Conservation (phyloP, 768 basidiomycete species). For the Boletus huronensis region DNA sequence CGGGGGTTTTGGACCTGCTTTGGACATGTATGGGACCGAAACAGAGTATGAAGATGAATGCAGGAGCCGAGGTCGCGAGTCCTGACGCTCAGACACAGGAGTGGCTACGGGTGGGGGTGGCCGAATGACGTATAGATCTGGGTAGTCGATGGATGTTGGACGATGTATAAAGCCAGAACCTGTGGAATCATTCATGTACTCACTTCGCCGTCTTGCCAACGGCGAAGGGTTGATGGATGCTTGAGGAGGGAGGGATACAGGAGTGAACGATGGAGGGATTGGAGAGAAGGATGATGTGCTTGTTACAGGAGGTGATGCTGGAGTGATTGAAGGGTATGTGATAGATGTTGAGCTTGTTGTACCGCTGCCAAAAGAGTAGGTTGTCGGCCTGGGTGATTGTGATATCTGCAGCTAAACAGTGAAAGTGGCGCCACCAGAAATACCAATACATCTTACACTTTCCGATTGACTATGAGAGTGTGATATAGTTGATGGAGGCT, state of each 20-base stretch:
- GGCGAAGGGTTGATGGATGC: constrained; percentile 82
- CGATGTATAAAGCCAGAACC: constrained; percentile 45
- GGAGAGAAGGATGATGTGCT: constrained; percentile 39
- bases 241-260: constrained; percentile 68
- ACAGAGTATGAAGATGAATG: constrained; percentile 36
- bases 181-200: constrained; percentile 77
- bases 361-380: constrained; percentile 38
- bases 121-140: constrained; percentile 65
- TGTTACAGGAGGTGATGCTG: constrained; percentile 36
- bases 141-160: constrained; percentile 69
- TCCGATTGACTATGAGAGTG: constrained; percentile 47
- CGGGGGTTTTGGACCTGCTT: constrained; percentile 52
- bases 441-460: constrained; percentile 37
- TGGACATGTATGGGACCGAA: constrained; percentile 17
- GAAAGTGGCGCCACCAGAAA: constrained; percentile 10
- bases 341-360: constrained; percentile 40
- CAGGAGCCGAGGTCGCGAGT: constrained; percentile 57
- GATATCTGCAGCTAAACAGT: constrained; percentile 30
- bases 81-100: constrained; percentile 69
- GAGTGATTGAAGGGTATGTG: constrained; percentile 49
- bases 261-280: constrained; percentile 36
- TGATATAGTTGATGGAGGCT: constrained; percentile 44
- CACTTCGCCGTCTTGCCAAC: constrained; percentile 66
- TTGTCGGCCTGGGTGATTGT: constrained; percentile 34
- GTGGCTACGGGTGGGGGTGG: constrained; percentile 79